Conservation (phyloP, 2,329 filamentous ascomycete species). For the Penicillium sp. region DNA sequence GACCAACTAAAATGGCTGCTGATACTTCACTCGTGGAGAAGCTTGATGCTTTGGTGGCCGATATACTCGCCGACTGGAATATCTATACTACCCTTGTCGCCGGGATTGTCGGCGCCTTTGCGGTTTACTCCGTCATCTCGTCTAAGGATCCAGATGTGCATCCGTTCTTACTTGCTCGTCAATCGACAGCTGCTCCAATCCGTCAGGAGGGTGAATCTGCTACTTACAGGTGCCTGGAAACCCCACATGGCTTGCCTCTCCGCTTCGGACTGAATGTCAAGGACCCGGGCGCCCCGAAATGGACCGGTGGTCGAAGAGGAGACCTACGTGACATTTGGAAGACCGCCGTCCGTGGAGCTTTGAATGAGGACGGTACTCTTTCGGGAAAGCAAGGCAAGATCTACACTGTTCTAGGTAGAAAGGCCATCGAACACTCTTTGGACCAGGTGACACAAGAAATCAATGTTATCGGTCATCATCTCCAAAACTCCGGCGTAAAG, state of each 20-base stretch:
- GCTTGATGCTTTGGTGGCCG: slow-evolving; percentile 69
- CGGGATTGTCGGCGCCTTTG: slow-evolving; percentile 63
- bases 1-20: slow-evolving; percentile 38
- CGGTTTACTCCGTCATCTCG: slow-evolving; percentile 70
- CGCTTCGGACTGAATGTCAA: slow-evolving; percentile 78
- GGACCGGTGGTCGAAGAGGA: slow-evolving; percentile 78
- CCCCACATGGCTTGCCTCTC: slow-evolving; percentile 80
- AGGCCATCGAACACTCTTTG: slow-evolving; percentile 69
- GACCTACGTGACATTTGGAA: slow-evolving; percentile 92
- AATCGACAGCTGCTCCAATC: slow-evolving; percentile 74
- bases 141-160: slow-evolving; percentile 84
- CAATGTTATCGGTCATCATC: slow-evolving; percentile 77
- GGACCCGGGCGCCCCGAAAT: slow-evolving; percentile 75
- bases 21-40: slow-evolving; percentile 59
- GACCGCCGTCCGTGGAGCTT: slow-evolving; percentile 63
- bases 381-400: slow-evolving; percentile 67
- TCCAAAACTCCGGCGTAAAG: slow-evolving; percentile 66
- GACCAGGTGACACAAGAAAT: slow-evolving; percentile 80
- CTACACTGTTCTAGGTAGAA: slow-evolving; percentile 74
- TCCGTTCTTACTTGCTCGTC: slow-evolving; percentile 83
- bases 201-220: slow-evolving; percentile 83
- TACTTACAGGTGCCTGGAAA: slow-evolving; percentile 77
- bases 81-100: slow-evolving; percentile 72
- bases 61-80: slow-evolving; percentile 77
- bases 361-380: slow-evolving; percentile 61